These are phyloP conservation scores for Bondarzewia mesenterica DNA, from an alignment of 1,284 basidiomycete genomes.

Conservation along the genomic window DNA sequence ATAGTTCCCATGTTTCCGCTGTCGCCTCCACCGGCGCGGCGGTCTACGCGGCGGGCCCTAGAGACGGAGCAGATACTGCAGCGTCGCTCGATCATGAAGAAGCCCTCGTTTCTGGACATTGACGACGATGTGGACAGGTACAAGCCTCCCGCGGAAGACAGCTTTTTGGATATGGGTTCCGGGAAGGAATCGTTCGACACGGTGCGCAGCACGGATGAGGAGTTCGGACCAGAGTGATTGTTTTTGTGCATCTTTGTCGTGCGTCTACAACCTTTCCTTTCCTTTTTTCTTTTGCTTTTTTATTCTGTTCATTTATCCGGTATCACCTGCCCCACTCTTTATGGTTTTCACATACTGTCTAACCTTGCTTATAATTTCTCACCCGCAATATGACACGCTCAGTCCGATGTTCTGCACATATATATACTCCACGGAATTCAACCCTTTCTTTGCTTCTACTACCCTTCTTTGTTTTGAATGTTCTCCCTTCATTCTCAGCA, in stretches of 20 bases:
- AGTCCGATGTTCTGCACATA: too few species aligned
- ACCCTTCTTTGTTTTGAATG: slow-evolving; percentile 1
- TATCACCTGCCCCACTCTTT: not conserved
- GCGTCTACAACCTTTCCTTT: not conserved
- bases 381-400: too few species aligned
- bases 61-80: slow-evolving; percentile 9
- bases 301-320: slow-evolving; percentile 9
- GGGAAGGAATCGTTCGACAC: slow-evolving; percentile 59
- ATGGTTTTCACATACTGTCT: not conserved
- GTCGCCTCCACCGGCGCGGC: slow-evolving; percentile 24
- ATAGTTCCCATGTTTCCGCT: slow-evolving; percentile 25
- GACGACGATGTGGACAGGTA: slow-evolving; percentile 32
- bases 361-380: too few species aligned
- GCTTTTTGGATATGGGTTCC: slow-evolving; percentile 62
- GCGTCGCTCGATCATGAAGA: slow-evolving; percentile 40
- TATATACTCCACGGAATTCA: too few species aligned
- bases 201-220: slow-evolving; percentile 31
- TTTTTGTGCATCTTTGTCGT: not conserved
- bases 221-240: slow-evolving; percentile 18
- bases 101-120: slow-evolving; percentile 67
- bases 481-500: slow-evolving; percentile 2
- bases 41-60: slow-evolving; percentile 3
- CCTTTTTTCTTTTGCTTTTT: too few species aligned
- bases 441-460: not conserved
- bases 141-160: slow-evolving; percentile 26